Evolutionary conservation across 257 asterid species (phyloP), one percentile per base, ranked within the genome.

Genomic region (Przewalskia tangutica): DNA sequence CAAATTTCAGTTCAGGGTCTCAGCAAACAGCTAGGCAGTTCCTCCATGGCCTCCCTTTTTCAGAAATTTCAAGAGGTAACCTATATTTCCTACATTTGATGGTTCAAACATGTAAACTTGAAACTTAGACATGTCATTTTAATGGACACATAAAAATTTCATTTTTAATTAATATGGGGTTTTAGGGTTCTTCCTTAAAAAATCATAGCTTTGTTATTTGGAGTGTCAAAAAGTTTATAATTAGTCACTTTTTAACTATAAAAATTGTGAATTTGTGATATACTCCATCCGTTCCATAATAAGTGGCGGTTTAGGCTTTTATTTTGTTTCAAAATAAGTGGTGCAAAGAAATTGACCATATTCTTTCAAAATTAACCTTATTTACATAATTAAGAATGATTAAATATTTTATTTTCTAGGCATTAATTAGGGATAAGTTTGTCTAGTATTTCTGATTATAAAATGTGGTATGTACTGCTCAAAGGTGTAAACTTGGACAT

Each of bases 11-110:
- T 53, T 42, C 78, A 71, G 56, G 56, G 6, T 6, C 10, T 14
- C 56, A 44, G 56, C 34, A 71, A 27, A 27, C 32, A 71, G 32
- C 32, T 27, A 51, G 17, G 4, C 56, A 10, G 3, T 64, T 34
- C 56, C 44, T 75, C 38, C 51, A 87, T 87, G 88, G 87, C 88
- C 3, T 83, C 80, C 55, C 84, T 87, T 10, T 87, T 85, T 46
- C 83, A 85, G 62, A 85, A 87, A 79, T 85, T 85, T 83, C 88
- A 85, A 67, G 83, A 85, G 88, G 90, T 87, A 38, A 2, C 2
- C 60, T 12, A 40, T 17, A 5, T 53, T 53, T 48, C 53, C 53
- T 48, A 8, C 53, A 7, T 48, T 48, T 48, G 53, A 48, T 48
- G 53, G 53, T 48, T 53, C 58, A 53, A 53, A 53, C 12, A 17